A percentile compares a stretch with the other conserved stretches of the same genome.
Evolutionary conservation across 305 asterid genomes (phyloP).

Genomic region (Petunia hybrid): DNA sequence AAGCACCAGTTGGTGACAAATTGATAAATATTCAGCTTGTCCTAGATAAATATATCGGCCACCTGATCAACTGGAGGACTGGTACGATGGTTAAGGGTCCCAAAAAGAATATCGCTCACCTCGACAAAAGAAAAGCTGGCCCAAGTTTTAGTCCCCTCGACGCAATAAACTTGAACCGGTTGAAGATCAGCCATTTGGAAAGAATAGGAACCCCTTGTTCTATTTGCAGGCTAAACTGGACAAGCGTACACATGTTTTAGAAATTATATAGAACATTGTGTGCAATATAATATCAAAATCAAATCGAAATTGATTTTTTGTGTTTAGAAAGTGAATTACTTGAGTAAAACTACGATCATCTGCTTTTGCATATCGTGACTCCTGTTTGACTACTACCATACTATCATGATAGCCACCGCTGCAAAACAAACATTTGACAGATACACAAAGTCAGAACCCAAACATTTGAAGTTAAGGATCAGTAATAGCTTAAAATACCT

Average conservation of each 20-base stretch:
- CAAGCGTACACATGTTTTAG: constrained; percentile 36
- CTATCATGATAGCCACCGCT: constrained; percentile 89
- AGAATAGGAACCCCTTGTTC: constrained; percentile 96
- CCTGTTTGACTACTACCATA: constrained; percentile 93
- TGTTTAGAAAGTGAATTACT: constrained; percentile 51
- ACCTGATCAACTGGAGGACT: constrained; percentile 46
- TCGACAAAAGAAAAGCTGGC: constrained; percentile 79
- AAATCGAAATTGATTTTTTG: constrained; percentile 22
- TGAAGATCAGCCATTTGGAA: constrained; percentile 91
- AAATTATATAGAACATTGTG: constrained; percentile 18
- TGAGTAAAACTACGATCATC: constrained; percentile 73
- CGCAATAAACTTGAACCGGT: constrained; percentile 84
- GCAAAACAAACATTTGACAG: constrained; percentile 44
- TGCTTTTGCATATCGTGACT: constrained; percentile 87
- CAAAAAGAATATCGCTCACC: constrained; percentile 48
- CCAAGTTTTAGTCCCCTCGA: constrained; percentile 87
- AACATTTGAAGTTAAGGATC: constrained; percentile 29
- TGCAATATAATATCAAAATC: constrained; percentile 35
- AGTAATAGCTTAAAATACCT: constrained; percentile 58
- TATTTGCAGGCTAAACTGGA: constrained; percentile 87
- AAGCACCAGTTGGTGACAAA: not conserved
- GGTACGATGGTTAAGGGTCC: too few relatives aligned
- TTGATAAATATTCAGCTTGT: not conserved
- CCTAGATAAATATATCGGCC: constrained; percentile 29
- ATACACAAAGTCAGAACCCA: constrained; percentile 33